Evolutionary conservation across 345 rosid species (phyloP).

Genomic region (Ceriops tagal): DNA sequence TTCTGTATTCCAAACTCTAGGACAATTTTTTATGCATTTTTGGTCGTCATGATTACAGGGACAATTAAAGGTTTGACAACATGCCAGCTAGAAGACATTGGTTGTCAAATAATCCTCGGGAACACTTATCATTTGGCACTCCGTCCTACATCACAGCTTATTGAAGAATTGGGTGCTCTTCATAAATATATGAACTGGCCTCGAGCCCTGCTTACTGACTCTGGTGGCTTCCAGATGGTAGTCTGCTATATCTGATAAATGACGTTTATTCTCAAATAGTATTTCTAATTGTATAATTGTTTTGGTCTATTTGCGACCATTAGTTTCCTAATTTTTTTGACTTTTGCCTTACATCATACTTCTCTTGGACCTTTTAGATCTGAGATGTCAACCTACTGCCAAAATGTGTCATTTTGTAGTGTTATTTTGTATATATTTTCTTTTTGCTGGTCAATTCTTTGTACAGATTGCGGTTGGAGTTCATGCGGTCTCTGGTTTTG

Average conservation of each 20-base stretch:
- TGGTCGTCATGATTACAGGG: conserved; percentile 40
- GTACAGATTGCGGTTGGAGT: conserved; percentile 4
- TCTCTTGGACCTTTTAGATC: too few species aligned
- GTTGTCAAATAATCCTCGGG: conserved; percentile 82
- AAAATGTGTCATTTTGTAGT: too few species aligned
- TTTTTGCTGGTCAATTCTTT: too few species aligned
- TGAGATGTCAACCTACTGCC: too few species aligned
- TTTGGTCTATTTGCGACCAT: neutral
- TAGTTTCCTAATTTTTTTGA: neutral
- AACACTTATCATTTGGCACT: conserved; percentile 82
- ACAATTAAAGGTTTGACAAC: conserved; percentile 74
- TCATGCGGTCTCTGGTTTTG: neutral
- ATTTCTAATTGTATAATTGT: neutral
- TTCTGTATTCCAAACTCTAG: neutral
- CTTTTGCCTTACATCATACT: too few species aligned
- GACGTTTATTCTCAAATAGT: neutral
- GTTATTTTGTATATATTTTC: too few species aligned
- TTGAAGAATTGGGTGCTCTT: conserved; percentile 73
- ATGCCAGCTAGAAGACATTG: conserved; percentile 78
- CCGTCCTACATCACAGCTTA: conserved; percentile 75
- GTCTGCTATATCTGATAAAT: conserved; percentile 17
- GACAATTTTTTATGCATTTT: conserved; percentile 7
- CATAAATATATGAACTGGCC: conserved; percentile 89
- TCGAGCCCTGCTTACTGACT: conserved; percentile 75
- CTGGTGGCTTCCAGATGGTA: conserved; percentile 94